Base-by-base conservation (phyloP, 2,329 filamentous ascomycete genomes). In the Claviceps purpurea region DNA sequence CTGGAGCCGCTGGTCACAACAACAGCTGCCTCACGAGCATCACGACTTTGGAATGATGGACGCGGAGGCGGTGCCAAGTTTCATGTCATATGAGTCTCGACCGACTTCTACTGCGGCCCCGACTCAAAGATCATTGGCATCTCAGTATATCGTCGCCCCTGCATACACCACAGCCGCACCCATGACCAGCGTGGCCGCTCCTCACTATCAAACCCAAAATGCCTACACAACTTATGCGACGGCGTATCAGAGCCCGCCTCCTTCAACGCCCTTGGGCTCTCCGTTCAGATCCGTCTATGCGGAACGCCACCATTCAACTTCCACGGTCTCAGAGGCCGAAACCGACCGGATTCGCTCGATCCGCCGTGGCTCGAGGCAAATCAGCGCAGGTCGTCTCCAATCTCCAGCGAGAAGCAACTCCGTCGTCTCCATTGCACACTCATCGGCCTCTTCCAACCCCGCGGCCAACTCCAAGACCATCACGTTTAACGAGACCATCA, bases 1-100 rank as follows among this genome's bases (percentile, higher is more conserved):
- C 66, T 82, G 79, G 79, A 73, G 70, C 59, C 75, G 75, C 58
- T 80, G 76, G 74, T 65, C 72, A 57, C 65, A 73, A 57, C 65
- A 73, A 54, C 75, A 78, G 43, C 70, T 77, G 45, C 67, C 65
- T 14, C 59, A 64, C 48, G 73, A 75, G 46, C 67, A 65, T 13
- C 59, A 64, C 48, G 73, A 75, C 40, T 78, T 76, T 58, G 56
- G 61, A 54, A 70, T 76, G 63, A 73, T 79, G 69, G 73, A 75
- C 30, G 30, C 30, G 8, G 10, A 34, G 30, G 10, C 30, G 47
- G 59, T 68, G 26, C 65, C 69, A 18, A 61, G 65, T 24, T 67
- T 78, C 57, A 66, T 79, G 57, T 67, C 70, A 7, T 81, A 77
- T 63, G 73, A 77, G 59, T 66, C 72, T 8, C 69, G 72, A 56